Conservation (phyloP, 106 monocot species). For the Dendrobium chrysotoxum region DNA sequence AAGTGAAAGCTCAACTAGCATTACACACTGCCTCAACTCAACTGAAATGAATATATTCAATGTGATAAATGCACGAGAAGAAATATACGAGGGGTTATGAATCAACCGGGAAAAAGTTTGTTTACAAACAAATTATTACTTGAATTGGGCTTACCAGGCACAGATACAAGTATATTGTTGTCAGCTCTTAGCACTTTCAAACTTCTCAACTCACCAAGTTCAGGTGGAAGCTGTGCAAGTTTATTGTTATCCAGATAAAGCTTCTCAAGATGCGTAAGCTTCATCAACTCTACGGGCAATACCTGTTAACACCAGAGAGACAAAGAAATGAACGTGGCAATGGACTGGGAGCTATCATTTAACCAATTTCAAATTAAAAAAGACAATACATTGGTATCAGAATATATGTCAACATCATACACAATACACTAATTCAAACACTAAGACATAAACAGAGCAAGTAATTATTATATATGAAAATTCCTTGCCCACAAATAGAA, state of each 20-base stretch:
- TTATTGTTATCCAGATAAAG: slow-evolving; percentile 89
- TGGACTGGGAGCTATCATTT: background rate
- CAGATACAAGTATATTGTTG: slow-evolving; percentile 77
- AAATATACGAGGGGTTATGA: background rate
- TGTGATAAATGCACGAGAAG: background rate
- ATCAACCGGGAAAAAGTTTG: background rate
- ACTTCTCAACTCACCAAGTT: slow-evolving; percentile 75
- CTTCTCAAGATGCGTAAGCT: slow-evolving; percentile 66
- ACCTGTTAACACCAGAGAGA: slow-evolving; percentile 28
- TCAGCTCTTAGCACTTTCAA: slow-evolving; percentile 86
- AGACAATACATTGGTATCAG: background rate
- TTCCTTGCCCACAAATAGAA: background rate
- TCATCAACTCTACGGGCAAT: slow-evolving; percentile 74
- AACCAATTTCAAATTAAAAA: background rate
- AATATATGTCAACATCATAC: background rate
- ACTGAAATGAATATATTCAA: slow-evolving; percentile 34
- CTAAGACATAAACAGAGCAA: background rate
- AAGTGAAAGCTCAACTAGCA: slow-evolving; percentile 77
- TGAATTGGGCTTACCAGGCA: slow-evolving; percentile 62
- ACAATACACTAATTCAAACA: background rate
- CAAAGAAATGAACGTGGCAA: background rate
- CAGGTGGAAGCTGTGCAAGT: slow-evolving; percentile 70
- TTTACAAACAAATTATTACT: background rate
- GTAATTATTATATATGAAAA: background rate
- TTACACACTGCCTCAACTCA: slow-evolving; percentile 88